These are phyloP conservation scores for Aurifilum marmelostoma DNA, from an alignment of 2,329 filamentous ascomycete species.

Conservation along the genomic window DNA sequence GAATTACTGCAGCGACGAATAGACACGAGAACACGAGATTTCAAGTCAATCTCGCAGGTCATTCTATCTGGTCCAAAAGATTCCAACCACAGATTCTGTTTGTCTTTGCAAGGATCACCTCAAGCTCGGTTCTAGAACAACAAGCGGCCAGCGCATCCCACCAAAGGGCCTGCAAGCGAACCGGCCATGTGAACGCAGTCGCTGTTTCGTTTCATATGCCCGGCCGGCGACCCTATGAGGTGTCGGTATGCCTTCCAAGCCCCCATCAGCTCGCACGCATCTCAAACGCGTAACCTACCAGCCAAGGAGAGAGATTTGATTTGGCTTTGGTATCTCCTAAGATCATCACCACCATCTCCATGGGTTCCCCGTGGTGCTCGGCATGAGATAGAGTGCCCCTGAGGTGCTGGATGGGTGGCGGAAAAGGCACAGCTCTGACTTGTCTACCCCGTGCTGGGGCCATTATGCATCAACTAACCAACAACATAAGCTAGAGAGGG, in stretches of 20 bases:
- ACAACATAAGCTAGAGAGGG: background rate
- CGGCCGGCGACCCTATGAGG: background rate
- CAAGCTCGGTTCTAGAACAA: background rate
- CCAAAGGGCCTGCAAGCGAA: background rate
- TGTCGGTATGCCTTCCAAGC: background rate
- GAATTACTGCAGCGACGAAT: too few species aligned
- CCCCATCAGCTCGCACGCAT: background rate
- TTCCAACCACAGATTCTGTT: too few species aligned
- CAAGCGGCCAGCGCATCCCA: too few species aligned
- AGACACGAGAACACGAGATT: background rate
- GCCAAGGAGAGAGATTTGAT: background rate
- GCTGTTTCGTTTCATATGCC: constrained; percentile 1
- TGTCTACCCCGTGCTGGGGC: background rate
- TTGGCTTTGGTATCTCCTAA: background rate
- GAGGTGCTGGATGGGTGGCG: background rate
- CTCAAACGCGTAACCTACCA: background rate
- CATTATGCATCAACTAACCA: background rate
- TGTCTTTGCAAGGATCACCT: background rate
- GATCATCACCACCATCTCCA: background rate
- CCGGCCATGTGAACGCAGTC: background rate
- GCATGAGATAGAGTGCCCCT: background rate
- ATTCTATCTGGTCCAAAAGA: background rate
- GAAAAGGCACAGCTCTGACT: background rate
- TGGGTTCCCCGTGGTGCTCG: background rate
- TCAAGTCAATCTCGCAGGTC: background rate